Evolutionary conservation across 768 basidiomycete species (phyloP).

Genomic region (Boletus coccyginus): DNA sequence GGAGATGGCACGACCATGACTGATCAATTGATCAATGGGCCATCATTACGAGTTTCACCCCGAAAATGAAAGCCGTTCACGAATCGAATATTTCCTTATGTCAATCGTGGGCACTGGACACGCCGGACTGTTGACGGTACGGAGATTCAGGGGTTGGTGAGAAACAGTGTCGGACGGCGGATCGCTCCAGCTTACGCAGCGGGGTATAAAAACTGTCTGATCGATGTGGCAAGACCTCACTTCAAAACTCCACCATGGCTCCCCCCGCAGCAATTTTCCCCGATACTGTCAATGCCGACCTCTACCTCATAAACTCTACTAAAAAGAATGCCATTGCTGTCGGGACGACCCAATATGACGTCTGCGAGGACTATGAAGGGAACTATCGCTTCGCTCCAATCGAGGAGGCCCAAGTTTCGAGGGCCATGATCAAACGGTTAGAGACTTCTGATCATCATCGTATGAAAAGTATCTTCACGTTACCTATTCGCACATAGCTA

Average conservation of each 20-base stretch:
- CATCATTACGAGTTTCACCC: no score
- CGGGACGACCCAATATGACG: slow-evolving; percentile 15
- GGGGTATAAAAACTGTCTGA: slow-evolving; percentile 1
- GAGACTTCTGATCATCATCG: neutral
- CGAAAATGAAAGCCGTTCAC: no score
- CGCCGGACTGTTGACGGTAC: no score
- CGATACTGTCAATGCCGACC: slow-evolving; percentile 13
- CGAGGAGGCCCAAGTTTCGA: slow-evolving; percentile 70
- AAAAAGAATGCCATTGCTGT: slow-evolving; percentile 23
- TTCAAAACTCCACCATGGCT: slow-evolving; percentile 28
- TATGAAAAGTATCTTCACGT: neutral
- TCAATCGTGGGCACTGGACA: no score
- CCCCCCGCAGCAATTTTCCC: slow-evolving; percentile 36
- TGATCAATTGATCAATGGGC: no score
- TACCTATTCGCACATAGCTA: slow-evolving; percentile 43
- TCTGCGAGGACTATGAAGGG: slow-evolving; percentile 48
- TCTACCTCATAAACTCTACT: slow-evolving; percentile 13
- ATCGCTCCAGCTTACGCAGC: neutral
- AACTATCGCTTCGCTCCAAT: slow-evolving; percentile 70
- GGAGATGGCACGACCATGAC: no score
- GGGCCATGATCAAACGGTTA: slow-evolving; percentile 76
- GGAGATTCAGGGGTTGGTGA: no score
- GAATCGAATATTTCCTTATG: no score
- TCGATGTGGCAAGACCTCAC: neutral
- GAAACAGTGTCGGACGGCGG: neutral